Evolutionary conservation across 2,329 filamentous ascomycete genomes (phyloP).

Genomic region (Xylariaceae sp.): DNA sequence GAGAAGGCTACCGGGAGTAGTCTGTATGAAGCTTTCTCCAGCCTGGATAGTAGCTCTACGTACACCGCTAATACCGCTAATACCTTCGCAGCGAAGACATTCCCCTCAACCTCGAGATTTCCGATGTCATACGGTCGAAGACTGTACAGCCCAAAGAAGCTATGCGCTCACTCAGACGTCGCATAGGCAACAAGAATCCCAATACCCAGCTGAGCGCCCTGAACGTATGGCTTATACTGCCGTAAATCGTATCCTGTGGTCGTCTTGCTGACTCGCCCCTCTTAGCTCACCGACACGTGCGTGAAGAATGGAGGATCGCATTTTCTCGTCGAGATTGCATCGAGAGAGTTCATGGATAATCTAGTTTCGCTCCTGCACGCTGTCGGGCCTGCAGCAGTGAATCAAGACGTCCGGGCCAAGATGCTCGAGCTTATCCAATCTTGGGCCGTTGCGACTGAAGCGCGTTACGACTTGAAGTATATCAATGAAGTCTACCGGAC

Average conservation of each 20-base stretch:
- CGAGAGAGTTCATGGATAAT: conserved; percentile 97
- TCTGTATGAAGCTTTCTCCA: conserved; percentile 55
- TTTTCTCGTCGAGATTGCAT: conserved; percentile 92
- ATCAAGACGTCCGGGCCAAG: conserved; percentile 79
- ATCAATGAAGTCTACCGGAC: conserved; percentile 81
- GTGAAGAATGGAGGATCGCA: conserved; percentile 97
- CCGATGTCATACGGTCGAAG: conserved; percentile 94
- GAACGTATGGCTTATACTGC: conserved; percentile 53
- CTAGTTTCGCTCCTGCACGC: conserved; percentile 83
- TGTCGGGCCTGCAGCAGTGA: conserved; percentile 66
- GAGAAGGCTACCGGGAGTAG: conserved; percentile 92
- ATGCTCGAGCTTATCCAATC: conserved; percentile 90
- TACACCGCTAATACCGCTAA: conserved; percentile 1
- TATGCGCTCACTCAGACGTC: conserved; percentile 90
- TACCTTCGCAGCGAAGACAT: conserved; percentile 74
- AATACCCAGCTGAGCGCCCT: conserved; percentile 94
- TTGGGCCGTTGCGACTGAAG: conserved; percentile 87
- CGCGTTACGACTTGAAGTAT: conserved; percentile 75
- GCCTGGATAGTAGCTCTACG: not conserved
- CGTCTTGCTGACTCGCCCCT: conserved; percentile 10
- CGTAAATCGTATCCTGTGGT: conserved; percentile 19
- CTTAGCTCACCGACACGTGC: conserved; percentile 87
- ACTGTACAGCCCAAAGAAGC: conserved; percentile 96
- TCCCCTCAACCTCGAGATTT: conserved; percentile 94
- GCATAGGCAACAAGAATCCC: conserved; percentile 95